phyloP scores from a whole-genome alignment of 768 basidiomycete species.

The Podaxis sp. region DNA sequence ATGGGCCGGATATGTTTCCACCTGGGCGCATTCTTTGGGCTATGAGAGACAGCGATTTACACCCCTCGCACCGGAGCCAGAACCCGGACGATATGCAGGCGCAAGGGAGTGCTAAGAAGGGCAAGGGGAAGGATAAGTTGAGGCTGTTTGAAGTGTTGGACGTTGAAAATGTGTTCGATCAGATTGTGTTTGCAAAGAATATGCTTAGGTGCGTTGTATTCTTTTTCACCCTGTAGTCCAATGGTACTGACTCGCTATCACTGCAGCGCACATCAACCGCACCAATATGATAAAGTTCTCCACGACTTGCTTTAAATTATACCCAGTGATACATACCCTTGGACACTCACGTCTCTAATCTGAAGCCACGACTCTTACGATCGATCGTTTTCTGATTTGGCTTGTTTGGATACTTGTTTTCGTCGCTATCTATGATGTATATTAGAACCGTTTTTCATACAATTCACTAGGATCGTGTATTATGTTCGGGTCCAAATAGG shows the following conservation, averaged over 20 bases:
- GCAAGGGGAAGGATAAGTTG: constrained; percentile 44
- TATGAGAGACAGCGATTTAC: constrained; percentile 69
- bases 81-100: not conserved
- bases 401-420: too few relatives aligned
- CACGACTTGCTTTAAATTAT: constrained; percentile 59
- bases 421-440: too few relatives aligned
- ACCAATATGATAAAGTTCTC: constrained; percentile 75
- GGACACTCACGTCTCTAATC: too few relatives aligned
- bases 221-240: not conserved
- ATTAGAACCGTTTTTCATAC: too few relatives aligned
- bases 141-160: constrained; percentile 78
- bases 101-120: not conserved
- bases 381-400: not conserved
- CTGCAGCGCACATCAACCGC: constrained; percentile 70
- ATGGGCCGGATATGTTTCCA: constrained; percentile 67
- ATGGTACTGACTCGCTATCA: constrained; percentile 10
- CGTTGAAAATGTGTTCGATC: constrained; percentile 74
- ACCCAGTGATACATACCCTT: not conserved
- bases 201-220: constrained; percentile 66
- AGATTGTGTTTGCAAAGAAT: constrained; percentile 78
- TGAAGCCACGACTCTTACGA: not conserved
- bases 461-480: too few relatives aligned
- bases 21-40: constrained; percentile 82
- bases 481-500: too few relatives aligned
- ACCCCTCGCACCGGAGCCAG: constrained; percentile 49